phyloP scores from a whole-genome alignment of 208 protist genomes.

The Pavlovales sp. region DNA sequence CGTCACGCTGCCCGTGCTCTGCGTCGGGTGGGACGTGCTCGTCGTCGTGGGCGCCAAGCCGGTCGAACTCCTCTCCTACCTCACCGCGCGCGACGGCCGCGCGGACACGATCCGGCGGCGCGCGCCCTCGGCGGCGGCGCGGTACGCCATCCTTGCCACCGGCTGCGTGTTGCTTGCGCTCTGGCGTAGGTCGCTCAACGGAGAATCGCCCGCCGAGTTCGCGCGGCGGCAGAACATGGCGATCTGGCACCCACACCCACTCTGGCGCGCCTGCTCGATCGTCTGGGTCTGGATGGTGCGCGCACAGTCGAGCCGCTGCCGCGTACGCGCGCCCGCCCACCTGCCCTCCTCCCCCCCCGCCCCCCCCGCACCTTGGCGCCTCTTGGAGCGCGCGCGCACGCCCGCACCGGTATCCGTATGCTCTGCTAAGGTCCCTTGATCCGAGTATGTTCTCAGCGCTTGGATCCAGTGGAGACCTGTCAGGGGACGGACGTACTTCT shows the following conservation, averaged over 20 bases:
- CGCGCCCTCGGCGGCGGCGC: background rate
- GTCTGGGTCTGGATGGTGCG: background rate
- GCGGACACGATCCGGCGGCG: background rate
- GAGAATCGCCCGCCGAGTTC: background rate
- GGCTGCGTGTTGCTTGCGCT: background rate
- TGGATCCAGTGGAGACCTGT: too few relatives aligned
- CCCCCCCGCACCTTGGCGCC: background rate
- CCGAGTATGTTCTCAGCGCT: too few relatives aligned
- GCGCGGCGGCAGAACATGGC: background rate
- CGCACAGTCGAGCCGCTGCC: background rate
- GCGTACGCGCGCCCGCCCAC: background rate
- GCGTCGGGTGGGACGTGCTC: background rate
- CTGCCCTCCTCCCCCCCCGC: background rate
- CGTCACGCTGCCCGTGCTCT: constrained; percentile 8
- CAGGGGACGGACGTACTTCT: too few relatives aligned
- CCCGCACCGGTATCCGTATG: too few relatives aligned
- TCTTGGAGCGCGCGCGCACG: too few relatives aligned
- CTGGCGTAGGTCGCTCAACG: background rate
- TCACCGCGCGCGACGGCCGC: background rate
- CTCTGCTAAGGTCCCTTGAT: too few relatives aligned
- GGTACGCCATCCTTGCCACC: background rate
- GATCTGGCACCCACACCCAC: background rate
- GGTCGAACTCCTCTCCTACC: background rate
- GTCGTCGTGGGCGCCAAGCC: background rate
- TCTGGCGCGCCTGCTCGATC: background rate